Evolutionary conservation across 2,329 filamentous ascomycete species (phyloP), one percentile per base, ranked within the genome.

Genomic region (Venturia effusa): DNA sequence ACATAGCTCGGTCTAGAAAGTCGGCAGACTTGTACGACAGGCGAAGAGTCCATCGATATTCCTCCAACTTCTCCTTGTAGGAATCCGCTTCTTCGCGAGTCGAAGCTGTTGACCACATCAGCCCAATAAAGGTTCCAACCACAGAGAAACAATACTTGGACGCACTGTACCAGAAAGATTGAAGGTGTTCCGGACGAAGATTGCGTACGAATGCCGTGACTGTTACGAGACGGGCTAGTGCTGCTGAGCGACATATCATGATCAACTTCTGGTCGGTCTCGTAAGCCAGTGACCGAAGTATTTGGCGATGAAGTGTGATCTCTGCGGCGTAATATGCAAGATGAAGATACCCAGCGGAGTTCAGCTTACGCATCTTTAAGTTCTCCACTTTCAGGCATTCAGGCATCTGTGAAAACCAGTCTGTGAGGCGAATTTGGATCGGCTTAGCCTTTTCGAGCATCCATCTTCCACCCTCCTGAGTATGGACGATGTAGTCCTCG

Each of bases 381-480:
- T 76, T 75, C 37, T 81, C 80, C 76, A 82, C 80, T 65, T 79
- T 80, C 51, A 83, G 72, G 3, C 74, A 70, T 19, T 76, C 66
- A 2, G 81, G 80, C 19, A 83, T 72, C 22, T 74, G 74, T 3
- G 76, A 74, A 66, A 80, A 83, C 81, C 81, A 83, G 59, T 82
- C 76, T 48, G 80, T 80, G 1, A 83, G 71, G 0, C 78, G 76
- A 64, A 83, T 75, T 65, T 83, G 80, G 6, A 82, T 78, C 1
- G 81, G 80, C 66, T 83, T 83, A 37, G 81, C 81, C 61, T 75
- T 75, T 64, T 82, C 80, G 11, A 83, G 72, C 27, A 83, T 77
- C 67, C 79, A 73, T 6, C 80, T 77, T 5, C 80, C 79, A n/a
- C 76, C 75, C 64, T 79, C 75, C 41, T 72, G 71, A 7, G 76